These are phyloP conservation scores for Coprinopsis sp. DNA, from an alignment of 768 basidiomycete genomes.

Conservation along the genomic window DNA sequence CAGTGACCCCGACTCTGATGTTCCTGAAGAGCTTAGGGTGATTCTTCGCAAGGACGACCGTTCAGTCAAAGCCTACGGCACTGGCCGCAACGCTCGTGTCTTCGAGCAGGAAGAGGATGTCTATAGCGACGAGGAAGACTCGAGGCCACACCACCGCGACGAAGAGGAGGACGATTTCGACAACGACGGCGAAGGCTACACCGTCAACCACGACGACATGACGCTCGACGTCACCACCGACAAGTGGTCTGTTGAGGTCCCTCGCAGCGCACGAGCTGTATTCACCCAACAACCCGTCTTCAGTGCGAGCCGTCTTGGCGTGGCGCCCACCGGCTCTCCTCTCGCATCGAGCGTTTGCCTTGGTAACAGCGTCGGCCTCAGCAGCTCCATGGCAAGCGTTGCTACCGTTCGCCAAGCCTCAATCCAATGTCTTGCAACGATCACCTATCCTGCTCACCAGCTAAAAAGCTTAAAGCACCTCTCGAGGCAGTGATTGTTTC, in stretches of 20 bases:
- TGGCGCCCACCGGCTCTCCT: too few relatives aligned
- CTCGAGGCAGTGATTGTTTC: slow-evolving; percentile 51
- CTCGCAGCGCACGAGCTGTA: too few relatives aligned
- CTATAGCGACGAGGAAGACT: background rate
- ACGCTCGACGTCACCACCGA: background rate
- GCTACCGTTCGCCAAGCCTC: background rate
- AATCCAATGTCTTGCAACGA: background rate
- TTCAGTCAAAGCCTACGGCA: slow-evolving; percentile 24
- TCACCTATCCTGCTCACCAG: background rate
- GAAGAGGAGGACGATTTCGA: too few relatives aligned
- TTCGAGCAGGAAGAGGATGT: background rate
- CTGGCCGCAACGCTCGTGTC: slow-evolving; percentile 27
- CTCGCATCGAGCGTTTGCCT: too few relatives aligned
- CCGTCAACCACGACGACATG: background rate
- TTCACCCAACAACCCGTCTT: too few relatives aligned
- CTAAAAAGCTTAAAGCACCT: too few relatives aligned
- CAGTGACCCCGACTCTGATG: slow-evolving; percentile 70
- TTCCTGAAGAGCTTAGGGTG: slow-evolving; percentile 71
- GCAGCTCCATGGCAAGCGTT: background rate
- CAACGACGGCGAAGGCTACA: background rate
- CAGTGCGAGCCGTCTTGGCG: too few relatives aligned
- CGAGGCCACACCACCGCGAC: too few relatives aligned
- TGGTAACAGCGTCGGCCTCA: background rate
- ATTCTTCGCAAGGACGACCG: slow-evolving; percentile 40
- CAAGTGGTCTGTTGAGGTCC: too few relatives aligned